phyloP scores from a whole-genome alignment of 2,329 filamentous ascomycete genomes.

The Phaeoacremonium minimum region DNA sequence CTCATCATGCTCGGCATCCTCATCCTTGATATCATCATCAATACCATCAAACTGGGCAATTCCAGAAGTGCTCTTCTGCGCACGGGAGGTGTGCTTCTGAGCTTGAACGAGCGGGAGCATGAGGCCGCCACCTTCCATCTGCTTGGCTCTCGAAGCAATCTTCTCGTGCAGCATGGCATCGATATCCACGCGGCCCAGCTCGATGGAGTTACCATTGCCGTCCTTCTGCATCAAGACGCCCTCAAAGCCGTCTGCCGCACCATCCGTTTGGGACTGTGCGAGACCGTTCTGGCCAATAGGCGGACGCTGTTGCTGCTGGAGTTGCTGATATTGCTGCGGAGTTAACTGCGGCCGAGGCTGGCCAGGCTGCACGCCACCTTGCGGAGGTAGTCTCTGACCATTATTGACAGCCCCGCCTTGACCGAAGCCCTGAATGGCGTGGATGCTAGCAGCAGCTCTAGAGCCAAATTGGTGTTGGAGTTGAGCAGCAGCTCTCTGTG shows the following conservation, averaged over 20 bases:
- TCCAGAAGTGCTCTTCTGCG: conserved; percentile 14
- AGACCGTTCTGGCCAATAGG: conserved; percentile 37
- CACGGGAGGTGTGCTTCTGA: conserved; percentile 28
- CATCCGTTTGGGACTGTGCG: conserved; percentile 66
- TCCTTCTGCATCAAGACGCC: conserved; percentile 56
- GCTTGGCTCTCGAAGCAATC: conserved; percentile 60
- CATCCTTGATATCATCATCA: conserved; percentile 57
- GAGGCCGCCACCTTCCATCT: conserved; percentile 70
- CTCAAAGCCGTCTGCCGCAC: conserved; percentile 57
- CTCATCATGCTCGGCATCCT: conserved; percentile 66
- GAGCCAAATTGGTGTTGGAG: conserved; percentile 57
- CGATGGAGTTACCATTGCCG: conserved; percentile 46
- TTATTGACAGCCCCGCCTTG: conserved; percentile 15
- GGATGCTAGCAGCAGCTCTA: conserved; percentile 63
- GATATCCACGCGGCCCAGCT: conserved; percentile 58
- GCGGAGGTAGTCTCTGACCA: conserved; percentile 7
- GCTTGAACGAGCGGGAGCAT: conserved; percentile 68
- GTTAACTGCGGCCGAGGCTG: conserved; percentile 10
- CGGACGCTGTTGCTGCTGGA: conserved; percentile 23
- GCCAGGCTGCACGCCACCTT: conserved; percentile 12
- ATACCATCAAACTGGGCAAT: conserved; percentile 54
- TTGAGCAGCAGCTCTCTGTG: conserved; percentile 51
- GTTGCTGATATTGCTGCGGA: conserved; percentile 21
- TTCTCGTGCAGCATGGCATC: conserved; percentile 66
- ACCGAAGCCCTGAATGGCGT: conserved; percentile 49